A percentile compares a stretch with the other conserved stretches of the same genome.
phyloP scores from a whole-genome alignment of 2,329 filamentous ascomycete species.

The Cercospora citrullina region DNA sequence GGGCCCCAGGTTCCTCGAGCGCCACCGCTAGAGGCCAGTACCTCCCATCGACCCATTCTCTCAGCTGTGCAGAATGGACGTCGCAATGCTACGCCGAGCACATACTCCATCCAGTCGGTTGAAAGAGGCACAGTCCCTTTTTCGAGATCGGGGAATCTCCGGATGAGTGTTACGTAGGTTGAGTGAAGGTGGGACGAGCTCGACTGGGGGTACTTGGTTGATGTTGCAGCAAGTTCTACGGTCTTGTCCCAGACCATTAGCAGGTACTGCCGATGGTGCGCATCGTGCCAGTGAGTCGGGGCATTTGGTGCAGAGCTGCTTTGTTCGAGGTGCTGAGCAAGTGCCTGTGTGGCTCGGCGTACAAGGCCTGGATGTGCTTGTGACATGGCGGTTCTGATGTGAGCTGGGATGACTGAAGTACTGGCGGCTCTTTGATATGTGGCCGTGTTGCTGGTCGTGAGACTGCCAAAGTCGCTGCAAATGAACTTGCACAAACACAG shows the following conservation, averaged over 20 bases:
- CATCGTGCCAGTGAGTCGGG: conserved; percentile 32
- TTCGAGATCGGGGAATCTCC: conserved; percentile 30
- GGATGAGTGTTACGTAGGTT: conserved; percentile 28
- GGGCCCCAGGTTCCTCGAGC: conserved; percentile 34
- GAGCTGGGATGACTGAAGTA: background rate
- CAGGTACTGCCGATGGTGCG: conserved; percentile 26
- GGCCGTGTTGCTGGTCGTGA: conserved; percentile 10
- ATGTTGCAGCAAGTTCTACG: conserved; percentile 22
- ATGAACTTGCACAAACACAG: background rate
- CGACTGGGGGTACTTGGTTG: conserved; percentile 20
- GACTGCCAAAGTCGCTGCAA: conserved; percentile 3
- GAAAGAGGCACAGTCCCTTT: conserved; percentile 25
- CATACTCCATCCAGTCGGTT: conserved; percentile 33
- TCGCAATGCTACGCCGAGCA: conserved; percentile 29
- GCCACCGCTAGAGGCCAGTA: conserved; percentile 30
- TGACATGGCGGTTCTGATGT: conserved; percentile 9
- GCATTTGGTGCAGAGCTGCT: conserved; percentile 21
- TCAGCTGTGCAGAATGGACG: conserved; percentile 31
- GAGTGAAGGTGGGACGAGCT: conserved; percentile 22
- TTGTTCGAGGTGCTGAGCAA: conserved; percentile 26
- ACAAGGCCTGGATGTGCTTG: conserved; percentile 21
- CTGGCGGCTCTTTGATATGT: background rate
- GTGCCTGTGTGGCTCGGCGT: conserved; percentile 27
- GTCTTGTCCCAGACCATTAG: conserved; percentile 31
- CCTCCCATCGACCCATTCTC: conserved; percentile 34